phyloP scores from a whole-genome alignment of 2,329 filamentous ascomycete genomes.

The Aureobasidium pullulans region DNA sequence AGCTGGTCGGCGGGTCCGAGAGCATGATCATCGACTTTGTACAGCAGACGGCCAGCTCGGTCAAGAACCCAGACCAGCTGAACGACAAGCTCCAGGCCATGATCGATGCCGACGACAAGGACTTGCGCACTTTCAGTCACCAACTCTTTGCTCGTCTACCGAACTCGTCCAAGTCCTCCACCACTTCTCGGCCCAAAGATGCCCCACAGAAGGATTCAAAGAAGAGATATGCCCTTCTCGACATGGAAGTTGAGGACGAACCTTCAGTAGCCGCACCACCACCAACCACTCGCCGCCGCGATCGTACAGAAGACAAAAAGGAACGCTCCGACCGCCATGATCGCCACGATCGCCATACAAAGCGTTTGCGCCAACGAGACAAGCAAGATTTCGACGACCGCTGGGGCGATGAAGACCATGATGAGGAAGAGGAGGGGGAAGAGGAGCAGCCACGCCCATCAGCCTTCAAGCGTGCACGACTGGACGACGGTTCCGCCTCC shows the following conservation, averaged over 20 bases:
- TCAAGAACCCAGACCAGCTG: conserved; percentile 41
- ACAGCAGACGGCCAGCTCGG: conserved; percentile 44
- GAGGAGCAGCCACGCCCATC: conserved; percentile 58
- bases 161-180: conserved; percentile 14
- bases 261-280: conserved; percentile 18
- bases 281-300: conserved; percentile 22
- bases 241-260: conserved; percentile 38
- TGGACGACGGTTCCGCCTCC: conserved; percentile 48
- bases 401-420: conserved; percentile 71
- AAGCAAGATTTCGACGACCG: conserved; percentile 61
- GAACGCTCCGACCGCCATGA: conserved; percentile 27
- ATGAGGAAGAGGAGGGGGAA: conserved; percentile 39
- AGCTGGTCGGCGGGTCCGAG: conserved; percentile 49
- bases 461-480: conserved; percentile 61
- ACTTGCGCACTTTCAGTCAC: conserved; percentile 41
- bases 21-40: conserved; percentile 51
- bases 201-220: conserved; percentile 27
- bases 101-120: conserved; percentile 41
- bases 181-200: conserved; percentile 17
- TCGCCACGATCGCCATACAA: conserved; percentile 21
- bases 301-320: conserved; percentile 28
- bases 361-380: conserved; percentile 45
- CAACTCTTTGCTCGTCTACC: conserved; percentile 37
- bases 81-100: conserved; percentile 46
- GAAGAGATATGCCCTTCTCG: conserved; percentile 48